Percentiles rank a stretch among this genome's conserved stretches.
These are phyloP conservation scores for Trichoderma orchidacearum DNA, from an alignment of 495 filamentous ascomycete species.

Conservation along the genomic window DNA sequence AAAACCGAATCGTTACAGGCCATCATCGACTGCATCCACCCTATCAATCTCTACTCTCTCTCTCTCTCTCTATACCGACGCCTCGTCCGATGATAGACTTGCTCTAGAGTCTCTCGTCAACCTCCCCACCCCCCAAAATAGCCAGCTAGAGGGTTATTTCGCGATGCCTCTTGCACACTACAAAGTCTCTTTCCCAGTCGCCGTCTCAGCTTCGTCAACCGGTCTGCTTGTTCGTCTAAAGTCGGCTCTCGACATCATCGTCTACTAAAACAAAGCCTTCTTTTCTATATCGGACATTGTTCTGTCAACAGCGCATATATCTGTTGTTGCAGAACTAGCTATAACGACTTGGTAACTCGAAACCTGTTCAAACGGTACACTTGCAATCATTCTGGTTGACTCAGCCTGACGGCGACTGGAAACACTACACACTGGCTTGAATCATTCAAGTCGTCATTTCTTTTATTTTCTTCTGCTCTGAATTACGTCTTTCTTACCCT, in stretches of 20 bases:
- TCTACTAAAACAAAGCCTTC: slow-evolving; percentile 26
- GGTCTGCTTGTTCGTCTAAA: slow-evolving; percentile 40
- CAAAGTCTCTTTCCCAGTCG: slow-evolving; percentile 35
- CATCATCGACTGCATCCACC: background rate
- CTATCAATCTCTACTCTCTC: background rate
- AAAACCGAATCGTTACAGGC: no score
- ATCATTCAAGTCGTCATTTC: background rate
- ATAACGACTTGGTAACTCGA: slow-evolving; percentile 29
- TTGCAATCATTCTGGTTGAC: slow-evolving; percentile 27
- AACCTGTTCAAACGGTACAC: no score
- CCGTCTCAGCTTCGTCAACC: slow-evolving; percentile 40
- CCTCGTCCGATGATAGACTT: background rate
- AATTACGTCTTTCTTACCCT: no score
- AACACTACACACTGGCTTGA: background rate
- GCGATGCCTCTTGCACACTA: slow-evolving; percentile 3
- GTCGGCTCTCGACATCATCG: slow-evolving; percentile 21
- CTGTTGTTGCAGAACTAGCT: background rate
- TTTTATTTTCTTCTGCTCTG: no score
- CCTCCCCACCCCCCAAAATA: background rate
- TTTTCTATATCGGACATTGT: slow-evolving; percentile 21
- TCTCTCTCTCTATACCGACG: background rate
- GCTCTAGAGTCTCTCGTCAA: background rate
- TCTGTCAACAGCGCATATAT: slow-evolving; percentile 13
- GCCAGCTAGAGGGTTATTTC: background rate
- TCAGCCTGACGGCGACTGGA: slow-evolving; percentile 14